Evolutionary conservation across 306 rosid species (phyloP), one percentile per base, ranked within the genome.

Genomic region (Parietaria judaica): DNA sequence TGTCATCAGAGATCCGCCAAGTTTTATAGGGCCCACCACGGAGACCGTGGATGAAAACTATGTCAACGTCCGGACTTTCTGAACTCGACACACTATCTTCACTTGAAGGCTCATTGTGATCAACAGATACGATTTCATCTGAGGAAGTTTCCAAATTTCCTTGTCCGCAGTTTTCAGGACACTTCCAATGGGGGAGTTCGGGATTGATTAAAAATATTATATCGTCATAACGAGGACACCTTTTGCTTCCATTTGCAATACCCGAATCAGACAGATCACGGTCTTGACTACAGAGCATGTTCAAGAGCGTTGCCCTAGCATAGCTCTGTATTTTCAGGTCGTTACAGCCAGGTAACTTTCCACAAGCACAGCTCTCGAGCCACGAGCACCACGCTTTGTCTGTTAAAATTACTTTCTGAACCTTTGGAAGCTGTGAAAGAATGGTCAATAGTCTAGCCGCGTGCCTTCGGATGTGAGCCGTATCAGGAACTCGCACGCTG

Each of bases 1-100:
- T 92, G 71, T 82, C 90, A 66, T 92, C 98, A 14, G 98, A 70
- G 61, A 92, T 88, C 63, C 98, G 96, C 98, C 98, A 92, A 41
- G 90, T 77, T 77, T 82, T 92, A 70, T 59, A 92, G 57, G 98
- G 94, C 49, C 98, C 96, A 5, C 96, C 98, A 41, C 95, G 95
- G 50, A 92, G 83, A 52, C 98, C 98, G 77, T 92, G 98, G 58
- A 92, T 75, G 70, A 92, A 92, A 73, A 92, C 86, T 65, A 92
- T 82, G 69, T 92, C 98, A 43, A 92, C 58, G 51, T 73, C 56
- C 73, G 52, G 53, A 74, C 46, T 53, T 72, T 69, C 64, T 51
- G 80, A 71, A 78, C 70, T 51, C 55, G 78, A 68, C 64, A 55
- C 54, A 63, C 61, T 61, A 34, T 31, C 76, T 65, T 78, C 76